Evolutionary conservation across 768 basidiomycete species (phyloP).

Genomic region (Lepiota brunneoincarnata): DNA sequence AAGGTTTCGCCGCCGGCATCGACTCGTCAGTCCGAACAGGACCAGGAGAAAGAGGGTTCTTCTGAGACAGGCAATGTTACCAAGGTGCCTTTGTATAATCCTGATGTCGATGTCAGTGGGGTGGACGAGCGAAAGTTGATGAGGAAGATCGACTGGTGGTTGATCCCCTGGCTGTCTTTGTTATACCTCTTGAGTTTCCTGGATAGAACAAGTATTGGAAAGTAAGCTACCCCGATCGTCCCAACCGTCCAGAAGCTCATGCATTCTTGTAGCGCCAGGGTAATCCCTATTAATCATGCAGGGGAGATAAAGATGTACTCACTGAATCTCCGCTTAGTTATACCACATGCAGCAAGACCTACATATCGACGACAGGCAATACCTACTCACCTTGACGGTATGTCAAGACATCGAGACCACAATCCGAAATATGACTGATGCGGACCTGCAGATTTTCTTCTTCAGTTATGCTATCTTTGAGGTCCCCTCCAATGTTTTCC

Average conservation of each 20-base stretch:
- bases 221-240: conserved; percentile 30
- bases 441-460: conserved; percentile 38
- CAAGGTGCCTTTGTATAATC: conserved; percentile 11
- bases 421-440: not conserved
- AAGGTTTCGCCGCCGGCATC: not conserved
- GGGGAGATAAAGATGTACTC: not conserved
- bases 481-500: conserved; percentile 72
- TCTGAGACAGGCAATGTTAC: not conserved
- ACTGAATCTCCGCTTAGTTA: conserved; percentile 35
- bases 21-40: conserved; percentile 1
- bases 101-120: conserved; percentile 9
- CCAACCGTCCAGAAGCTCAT: conserved; percentile 4
- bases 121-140: conserved; percentile 64
- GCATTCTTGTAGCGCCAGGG: conserved; percentile 40
- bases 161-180: conserved; percentile 71
- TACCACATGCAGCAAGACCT: conserved; percentile 61
- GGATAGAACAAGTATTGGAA: conserved; percentile 51
- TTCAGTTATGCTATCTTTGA: conserved; percentile 74
- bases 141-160: conserved; percentile 65
- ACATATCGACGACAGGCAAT: conserved; percentile 62
- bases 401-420: not conserved
- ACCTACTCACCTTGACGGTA: conserved; percentile 61
- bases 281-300: conserved; percentile 15
- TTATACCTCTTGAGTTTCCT: conserved; percentile 74
- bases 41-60: conserved; percentile 6